Base-by-base conservation (phyloP, 495 filamentous ascomycete genomes). In the Lophiostoma macrostomum region DNA sequence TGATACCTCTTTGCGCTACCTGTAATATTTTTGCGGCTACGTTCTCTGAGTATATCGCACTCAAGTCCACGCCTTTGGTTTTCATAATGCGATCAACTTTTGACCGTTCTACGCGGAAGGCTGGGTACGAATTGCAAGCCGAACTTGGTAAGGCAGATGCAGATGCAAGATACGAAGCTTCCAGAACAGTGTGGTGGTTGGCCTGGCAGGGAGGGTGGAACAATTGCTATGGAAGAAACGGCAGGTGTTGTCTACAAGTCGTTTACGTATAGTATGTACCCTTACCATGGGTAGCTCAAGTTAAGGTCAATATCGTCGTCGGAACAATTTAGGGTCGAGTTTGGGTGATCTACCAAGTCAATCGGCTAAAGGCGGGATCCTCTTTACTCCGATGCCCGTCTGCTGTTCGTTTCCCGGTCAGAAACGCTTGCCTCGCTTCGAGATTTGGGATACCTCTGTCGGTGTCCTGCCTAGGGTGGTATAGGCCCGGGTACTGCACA, bases 11-110 rank as follows among this genome's bases (percentile, higher is more conserved):
- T 4, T 55, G 30, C n/a, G 51, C 51, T 22, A 55, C 51, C 25
- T 55, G 51, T 4, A 55, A 24, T 2, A 55, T 55, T 19, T 55
- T 55, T 14, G 51, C 51, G 4, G 27, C 22, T 3, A 43, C 42
- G 32, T 55, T 55, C 25, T 55, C 51, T 3, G 51, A 28, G 31
- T 47, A 55, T 29, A 48, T 41, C 10, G 25, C 23, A 12, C 31
- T 25, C 18, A 55, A 19, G 31, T 55, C 34, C 14, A 47, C 32
- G 8, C 42, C 51, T 20, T 19, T 53, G 7, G 22, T 18, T 38
- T 38, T 18, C 35, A 38, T 38, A n/a, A n/a, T n/a, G n/a, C n/a
- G n/a, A n/a, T n/a, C n/a, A n/a, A n/a, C n/a, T 18, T 8, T 38
- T 7, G 35, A 38, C 16, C 7, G 12, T 38, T 38, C 8, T 8